A percentile compares a stretch with the other conserved stretches of the same genome.
Conservation (phyloP, 2,329 filamentous ascomycete species). For the Trichoderma koningiopsis region DNA sequence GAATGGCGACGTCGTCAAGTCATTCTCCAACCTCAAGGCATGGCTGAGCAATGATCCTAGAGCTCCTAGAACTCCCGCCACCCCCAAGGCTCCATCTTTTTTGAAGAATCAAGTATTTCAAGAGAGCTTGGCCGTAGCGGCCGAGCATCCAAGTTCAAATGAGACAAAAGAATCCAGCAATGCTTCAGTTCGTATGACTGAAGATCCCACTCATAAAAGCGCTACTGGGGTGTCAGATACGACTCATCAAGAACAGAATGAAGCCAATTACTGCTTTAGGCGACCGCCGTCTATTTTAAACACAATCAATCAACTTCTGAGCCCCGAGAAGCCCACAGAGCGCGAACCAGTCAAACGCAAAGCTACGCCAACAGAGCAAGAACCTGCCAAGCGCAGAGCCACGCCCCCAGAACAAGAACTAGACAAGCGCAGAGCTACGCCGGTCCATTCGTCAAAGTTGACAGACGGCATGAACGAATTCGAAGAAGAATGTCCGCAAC, state of each 20-base stretch:
- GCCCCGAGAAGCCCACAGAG: neutral
- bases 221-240: slow-evolving; percentile 6
- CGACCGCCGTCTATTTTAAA: neutral
- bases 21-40: neutral
- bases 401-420: neutral
- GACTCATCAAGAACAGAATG: neutral
- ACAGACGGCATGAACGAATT: neutral
- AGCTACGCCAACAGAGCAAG: neutral
- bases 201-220: neutral
- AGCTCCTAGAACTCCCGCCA: neutral
- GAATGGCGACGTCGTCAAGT: neutral
- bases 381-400: neutral
- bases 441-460: neutral
- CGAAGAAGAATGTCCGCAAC: slow-evolving; percentile 1
- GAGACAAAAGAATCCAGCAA: slow-evolving; percentile 1
- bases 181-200: neutral
- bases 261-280: neutral
- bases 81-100: neutral
- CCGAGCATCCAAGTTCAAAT: neutral
- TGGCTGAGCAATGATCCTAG: slow-evolving; percentile 8
- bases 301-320: neutral
- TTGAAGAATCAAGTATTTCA: neutral
- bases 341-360: neutral
- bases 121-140: neutral
- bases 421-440: neutral